Percentiles rank a stretch among this genome's conserved stretches.
Evolutionary conservation across 2,329 filamentous ascomycete species (phyloP).

Genomic region (Alternaria atra): DNA sequence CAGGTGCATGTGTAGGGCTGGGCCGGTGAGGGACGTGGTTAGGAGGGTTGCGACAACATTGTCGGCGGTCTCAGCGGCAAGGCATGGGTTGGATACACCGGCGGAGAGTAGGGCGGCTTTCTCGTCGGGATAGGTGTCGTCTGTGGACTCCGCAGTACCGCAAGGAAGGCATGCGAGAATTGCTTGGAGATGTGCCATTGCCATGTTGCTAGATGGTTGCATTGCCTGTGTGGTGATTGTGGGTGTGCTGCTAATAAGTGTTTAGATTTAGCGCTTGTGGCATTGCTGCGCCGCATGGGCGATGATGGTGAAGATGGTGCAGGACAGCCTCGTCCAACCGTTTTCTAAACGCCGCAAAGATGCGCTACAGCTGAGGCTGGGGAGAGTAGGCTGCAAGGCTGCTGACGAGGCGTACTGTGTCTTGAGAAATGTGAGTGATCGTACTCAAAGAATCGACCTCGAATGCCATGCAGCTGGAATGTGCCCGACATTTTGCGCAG

Average conservation of each 20-base stretch:
- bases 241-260: constrained; percentile 6
- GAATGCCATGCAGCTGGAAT: no score
- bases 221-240: neutral
- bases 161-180: constrained; percentile 25
- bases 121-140: constrained; percentile 15
- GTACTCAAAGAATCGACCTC: no score
- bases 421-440: no score
- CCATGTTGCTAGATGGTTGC: constrained; percentile 10
- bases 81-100: neutral
- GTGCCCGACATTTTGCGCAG: no score
- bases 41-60: constrained; percentile 32
- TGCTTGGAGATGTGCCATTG: constrained; percentile 18
- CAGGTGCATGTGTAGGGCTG: constrained; percentile 30
- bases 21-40: constrained; percentile 23
- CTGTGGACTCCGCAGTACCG: neutral
- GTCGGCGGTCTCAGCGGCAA: constrained; percentile 25
- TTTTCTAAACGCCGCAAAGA: constrained; percentile 1
- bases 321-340: neutral
- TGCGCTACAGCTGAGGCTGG: neutral
- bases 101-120: constrained; percentile 23
- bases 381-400: neutral
- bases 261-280: constrained; percentile 9
- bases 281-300: constrained; percentile 14
- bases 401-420: neutral
- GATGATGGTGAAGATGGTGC: neutral